Evolutionary conservation across 2,329 filamentous ascomycete genomes (phyloP), one percentile per base, ranked within the genome.

Genomic region (Didymosphaeria variabile): DNA sequence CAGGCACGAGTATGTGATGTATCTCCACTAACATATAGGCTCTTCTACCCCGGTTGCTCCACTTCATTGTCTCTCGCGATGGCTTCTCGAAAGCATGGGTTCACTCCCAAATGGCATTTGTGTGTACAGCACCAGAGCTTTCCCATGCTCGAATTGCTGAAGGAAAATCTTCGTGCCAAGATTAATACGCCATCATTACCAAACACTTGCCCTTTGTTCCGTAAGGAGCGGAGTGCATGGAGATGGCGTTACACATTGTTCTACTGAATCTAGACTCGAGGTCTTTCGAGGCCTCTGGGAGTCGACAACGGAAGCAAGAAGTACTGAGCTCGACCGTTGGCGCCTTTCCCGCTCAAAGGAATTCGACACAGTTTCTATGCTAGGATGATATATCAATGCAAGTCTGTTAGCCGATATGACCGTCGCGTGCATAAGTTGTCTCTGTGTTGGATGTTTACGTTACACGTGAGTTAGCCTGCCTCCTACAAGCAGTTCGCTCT

Each of bases 121-220:
- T 90, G 88, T 90, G 88, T 90, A 90, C 88, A 89, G 87, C 87
- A 82, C 82, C 85, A 72, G 83, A 78, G 82, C 81, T 80, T 77
- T 82, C 74, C 82, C 78, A 86, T 88, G 85, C 83, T 82, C 83
- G 83, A 81, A 81, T 68, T 84, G 85, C 86, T 89, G 87, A 89
- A 90, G 87, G 88, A 88, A 84, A 78, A 79, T 82, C 78, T 81
- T 82, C 87, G 86, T 89, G 88, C 87, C 88, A 81, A 90, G 82
- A 90, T 82, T 66, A 78, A 79, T 57, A 68, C 81, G 80, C 76
- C 77, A 79, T 82, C 79, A 88, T 89, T 89, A 90, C 87, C 87
- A 90, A 89, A 87, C 87, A 88, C 84, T 79, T 79, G 79, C 80
- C 80, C 80, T 82, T 77, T 74, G 79, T 69, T 78, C 62, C 60